Percentiles rank a stretch among this genome's conserved stretches.
Evolutionary conservation across 352 stramenopile genomes (phyloP).

Genomic region (Pythium volutum): DNA sequence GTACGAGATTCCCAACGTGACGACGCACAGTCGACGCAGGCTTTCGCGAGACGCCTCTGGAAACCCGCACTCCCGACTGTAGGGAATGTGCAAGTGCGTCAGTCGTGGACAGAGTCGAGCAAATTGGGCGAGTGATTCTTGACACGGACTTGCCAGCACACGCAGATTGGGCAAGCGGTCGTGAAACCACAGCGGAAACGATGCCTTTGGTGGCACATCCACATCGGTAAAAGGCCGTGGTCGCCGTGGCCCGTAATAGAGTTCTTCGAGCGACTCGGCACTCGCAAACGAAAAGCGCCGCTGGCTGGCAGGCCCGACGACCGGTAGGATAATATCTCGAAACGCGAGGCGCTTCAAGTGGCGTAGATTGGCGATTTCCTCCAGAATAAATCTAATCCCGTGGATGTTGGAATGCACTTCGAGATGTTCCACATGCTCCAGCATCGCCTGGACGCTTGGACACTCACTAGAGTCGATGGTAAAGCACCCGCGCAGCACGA

Average conservation of each 20-base stretch:
- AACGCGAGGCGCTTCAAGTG: background rate
- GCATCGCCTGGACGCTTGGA: too few relatives aligned
- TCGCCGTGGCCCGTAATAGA: too few relatives aligned
- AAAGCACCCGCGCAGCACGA: too few relatives aligned
- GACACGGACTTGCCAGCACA: constrained; percentile 4
- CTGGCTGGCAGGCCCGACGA: background rate
- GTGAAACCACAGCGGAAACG: background rate
- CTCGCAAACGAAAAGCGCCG: background rate
- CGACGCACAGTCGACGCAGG: background rate
- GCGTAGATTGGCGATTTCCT: background rate
- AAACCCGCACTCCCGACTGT: background rate
- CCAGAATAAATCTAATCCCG: background rate
- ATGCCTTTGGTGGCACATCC: background rate
- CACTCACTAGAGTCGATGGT: too few relatives aligned
- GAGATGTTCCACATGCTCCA: too few relatives aligned
- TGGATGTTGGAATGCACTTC: too few relatives aligned
- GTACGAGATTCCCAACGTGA: background rate
- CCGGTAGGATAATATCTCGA: too few relatives aligned
- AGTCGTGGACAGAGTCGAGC: background rate
- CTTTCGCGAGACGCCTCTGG: background rate
- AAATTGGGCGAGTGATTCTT: background rate
- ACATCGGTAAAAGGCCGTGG: too few relatives aligned
- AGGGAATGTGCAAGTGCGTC: background rate
- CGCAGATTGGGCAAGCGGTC: background rate
- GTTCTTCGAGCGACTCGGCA: background rate